Percentiles rank a stretch among this genome's conserved stretches.
Conservation (phyloP, 2,329 filamentous ascomycete genomes). For the Alternaria infectoria region DNA sequence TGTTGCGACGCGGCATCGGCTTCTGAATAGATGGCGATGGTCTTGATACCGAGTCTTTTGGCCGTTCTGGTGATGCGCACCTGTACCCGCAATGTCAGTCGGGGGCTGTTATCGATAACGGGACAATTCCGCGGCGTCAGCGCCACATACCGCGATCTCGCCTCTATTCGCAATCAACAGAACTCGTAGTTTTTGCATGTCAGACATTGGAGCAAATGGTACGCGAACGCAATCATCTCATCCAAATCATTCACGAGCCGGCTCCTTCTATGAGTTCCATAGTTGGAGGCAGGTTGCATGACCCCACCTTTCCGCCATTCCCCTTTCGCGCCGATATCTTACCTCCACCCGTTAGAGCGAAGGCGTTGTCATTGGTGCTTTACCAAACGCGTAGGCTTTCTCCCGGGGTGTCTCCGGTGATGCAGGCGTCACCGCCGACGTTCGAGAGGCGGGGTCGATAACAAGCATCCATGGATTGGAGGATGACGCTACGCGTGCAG, state of each 20-base stretch:
- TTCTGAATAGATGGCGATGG: conserved; percentile 64
- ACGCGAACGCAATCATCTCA: neutral
- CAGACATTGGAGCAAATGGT: neutral
- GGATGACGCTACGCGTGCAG: conserved; percentile 16
- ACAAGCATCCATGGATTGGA: conserved; percentile 6
- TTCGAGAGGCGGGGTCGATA: conserved; percentile 17
- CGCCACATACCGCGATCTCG: conserved; percentile 56
- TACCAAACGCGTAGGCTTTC: neutral
- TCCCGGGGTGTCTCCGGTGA: neutral
- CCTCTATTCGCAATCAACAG: conserved; percentile 66
- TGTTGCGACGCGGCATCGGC: conserved; percentile 63
- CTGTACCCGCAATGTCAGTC: conserved; percentile 29
- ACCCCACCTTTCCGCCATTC: conserved; percentile 11
- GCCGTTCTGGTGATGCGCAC: conserved; percentile 60
- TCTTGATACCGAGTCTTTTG: conserved; percentile 57
- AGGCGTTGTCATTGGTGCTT: conserved; percentile 10
- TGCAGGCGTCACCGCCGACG: conserved; percentile 21
- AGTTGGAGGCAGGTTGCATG: neutral
- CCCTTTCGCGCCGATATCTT: conserved; percentile 2
- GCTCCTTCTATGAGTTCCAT: neutral
- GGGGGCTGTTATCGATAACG: neutral
- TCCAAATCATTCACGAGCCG: neutral
- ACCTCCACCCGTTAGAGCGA: conserved; percentile 5
- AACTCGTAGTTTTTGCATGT: conserved; percentile 56
- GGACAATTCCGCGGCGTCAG: neutral